Evolutionary conservation across 371 early-diverging fungal genomes (phyloP).

Genomic region (Mortierella sp.): DNA sequence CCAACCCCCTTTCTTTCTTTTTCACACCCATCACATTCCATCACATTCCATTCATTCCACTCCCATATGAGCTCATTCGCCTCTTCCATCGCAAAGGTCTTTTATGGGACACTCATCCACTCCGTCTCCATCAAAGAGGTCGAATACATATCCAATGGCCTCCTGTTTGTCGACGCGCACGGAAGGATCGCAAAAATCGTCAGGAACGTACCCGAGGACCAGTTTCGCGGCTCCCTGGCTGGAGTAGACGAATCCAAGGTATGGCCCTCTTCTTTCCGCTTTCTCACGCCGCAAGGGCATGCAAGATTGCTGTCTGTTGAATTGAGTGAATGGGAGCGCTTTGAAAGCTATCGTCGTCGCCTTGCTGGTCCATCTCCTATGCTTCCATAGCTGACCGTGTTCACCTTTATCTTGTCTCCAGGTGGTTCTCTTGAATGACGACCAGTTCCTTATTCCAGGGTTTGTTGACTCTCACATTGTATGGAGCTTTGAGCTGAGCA

Average conservation of each 20-base stretch:
- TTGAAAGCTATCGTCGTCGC: no score
- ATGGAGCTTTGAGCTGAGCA: slow-evolving; percentile 23
- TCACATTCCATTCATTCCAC: not conserved
- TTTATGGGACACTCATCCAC: slow-evolving; percentile 80
- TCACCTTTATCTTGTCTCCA: slow-evolving; percentile 15
- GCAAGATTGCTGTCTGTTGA: no score
- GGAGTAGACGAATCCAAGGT: slow-evolving; percentile 28
- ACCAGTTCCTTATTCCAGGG: slow-evolving; percentile 89
- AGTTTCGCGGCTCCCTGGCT: slow-evolving; percentile 17
- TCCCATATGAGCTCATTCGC: slow-evolving; percentile 24
- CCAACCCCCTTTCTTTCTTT: not conserved
- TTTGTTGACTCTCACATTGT: slow-evolving; percentile 92
- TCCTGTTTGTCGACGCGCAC: slow-evolving; percentile 66
- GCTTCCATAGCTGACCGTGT: not conserved
- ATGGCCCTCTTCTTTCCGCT: not conserved
- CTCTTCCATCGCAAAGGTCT: slow-evolving; percentile 58
- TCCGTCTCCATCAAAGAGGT: slow-evolving; percentile 70
- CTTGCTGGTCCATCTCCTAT: not conserved
- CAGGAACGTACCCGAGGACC: slow-evolving; percentile 50
- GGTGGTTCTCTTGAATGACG: slow-evolving; percentile 61
- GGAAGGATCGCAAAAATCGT: slow-evolving; percentile 72
- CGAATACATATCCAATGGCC: slow-evolving; percentile 66
- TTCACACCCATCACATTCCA: not conserved
- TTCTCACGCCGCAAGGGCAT: not conserved
- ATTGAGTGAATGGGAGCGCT: no score